Evolutionary conservation across 176 grass and related monocot species (phyloP), one percentile per base, ranked within the genome.

Genomic region (Cymbopogon citratus): DNA sequence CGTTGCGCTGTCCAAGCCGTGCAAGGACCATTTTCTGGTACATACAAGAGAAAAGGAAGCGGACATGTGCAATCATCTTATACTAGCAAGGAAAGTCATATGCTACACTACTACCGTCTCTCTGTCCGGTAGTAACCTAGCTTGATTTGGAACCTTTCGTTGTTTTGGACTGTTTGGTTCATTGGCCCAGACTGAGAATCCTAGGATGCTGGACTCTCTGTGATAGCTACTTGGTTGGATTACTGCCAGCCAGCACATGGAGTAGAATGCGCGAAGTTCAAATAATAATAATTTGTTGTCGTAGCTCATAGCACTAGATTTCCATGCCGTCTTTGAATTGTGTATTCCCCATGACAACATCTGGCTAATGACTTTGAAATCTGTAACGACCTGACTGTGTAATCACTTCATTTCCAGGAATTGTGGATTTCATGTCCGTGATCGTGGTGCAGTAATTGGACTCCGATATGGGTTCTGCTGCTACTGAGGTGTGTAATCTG

Each of bases 391-490:
- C 52, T 64, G 51, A 81, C 46, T 73, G 3, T n/a, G 11, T 25
- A 28, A 39, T 48, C 46, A n/a, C 66, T 59, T 78, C 59, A 48
- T 67, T 73, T 80, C 7, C 83, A 74, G 79, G 78, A 73, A 2
- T 18, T 19, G 35, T 5, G 12, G 11, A 23, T 26, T 71, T 8
- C 62, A 71, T 57, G 70, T 38, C 49, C 23, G 7, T 63, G 45
- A 78, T 38, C 26, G 57, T 54, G 65, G 45, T 15, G 1, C 44
- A 45, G 28, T 76, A 38, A 59, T 13, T 23, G 34, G 4, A 26
- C 35, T 60, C 29, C 6, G 16, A 63, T 6, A 91, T 91, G 89
- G 85, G 73, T 61, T 85, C 85, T 48, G 59, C 60, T 1, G 57
- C 8, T 35, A 74, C 29, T 52, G 85, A 81, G 40, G 85, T 91